Evolutionary conservation across 75 land plant genomes (phyloP).

Genomic region (Chamaecyparis obtusa): DNA sequence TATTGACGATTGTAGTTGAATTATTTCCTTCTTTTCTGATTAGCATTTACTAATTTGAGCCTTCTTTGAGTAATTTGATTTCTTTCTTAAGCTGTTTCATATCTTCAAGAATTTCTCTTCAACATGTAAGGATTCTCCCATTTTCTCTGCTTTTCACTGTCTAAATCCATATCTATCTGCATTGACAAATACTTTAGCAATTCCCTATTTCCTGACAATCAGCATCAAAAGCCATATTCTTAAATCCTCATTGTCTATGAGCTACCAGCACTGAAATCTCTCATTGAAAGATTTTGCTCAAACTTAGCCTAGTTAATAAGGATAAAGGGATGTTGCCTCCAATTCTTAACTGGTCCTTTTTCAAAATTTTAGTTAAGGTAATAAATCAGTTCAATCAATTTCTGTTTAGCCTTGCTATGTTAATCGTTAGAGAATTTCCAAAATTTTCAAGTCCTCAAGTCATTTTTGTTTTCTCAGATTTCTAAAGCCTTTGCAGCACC

Average conservation of each 20-base stretch:
- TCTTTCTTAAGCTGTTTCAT: not conserved
- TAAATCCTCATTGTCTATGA: not conserved
- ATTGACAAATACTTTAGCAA: not conserved
- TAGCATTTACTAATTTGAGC: not conserved
- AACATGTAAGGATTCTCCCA: not conserved
- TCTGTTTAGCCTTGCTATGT: too few species aligned
- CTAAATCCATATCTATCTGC: not conserved
- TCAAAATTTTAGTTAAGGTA: too few species aligned
- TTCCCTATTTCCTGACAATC: not conserved
- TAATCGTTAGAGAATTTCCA: too few species aligned
- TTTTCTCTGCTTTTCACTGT: not conserved
- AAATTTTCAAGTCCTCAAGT: too few species aligned
- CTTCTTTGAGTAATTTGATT: not conserved
- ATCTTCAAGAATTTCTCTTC: not conserved
- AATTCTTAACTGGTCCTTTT: too few species aligned
- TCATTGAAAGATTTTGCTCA: not conserved
- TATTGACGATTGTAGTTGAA: not conserved
- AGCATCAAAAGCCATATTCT: not conserved
- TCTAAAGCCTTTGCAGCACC: too few species aligned
- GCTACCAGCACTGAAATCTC: not conserved
- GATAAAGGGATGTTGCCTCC: not conserved
- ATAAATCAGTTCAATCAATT: too few species aligned
- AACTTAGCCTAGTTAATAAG: not conserved
- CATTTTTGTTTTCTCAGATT: too few species aligned
- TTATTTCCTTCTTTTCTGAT: not conserved